Percentiles rank a stretch among this genome's conserved stretches.
Conservation (phyloP, 371 early-diverging fungal species). For the Lichtheimia hyalospora region DNA sequence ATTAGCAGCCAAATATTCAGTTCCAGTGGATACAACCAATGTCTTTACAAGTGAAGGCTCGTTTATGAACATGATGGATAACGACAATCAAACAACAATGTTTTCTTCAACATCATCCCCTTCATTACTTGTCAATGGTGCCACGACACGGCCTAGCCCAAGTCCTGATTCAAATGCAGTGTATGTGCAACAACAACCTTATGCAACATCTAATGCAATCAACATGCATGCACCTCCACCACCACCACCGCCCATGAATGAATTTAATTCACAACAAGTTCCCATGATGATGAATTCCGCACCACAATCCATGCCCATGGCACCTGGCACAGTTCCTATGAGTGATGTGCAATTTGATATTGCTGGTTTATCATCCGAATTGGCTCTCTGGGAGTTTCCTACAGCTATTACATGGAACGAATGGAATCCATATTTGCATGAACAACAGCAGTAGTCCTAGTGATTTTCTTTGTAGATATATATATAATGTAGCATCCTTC, state of each 20-base stretch:
- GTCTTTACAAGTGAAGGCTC: no score
- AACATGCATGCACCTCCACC: not conserved
- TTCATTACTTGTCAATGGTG: no score
- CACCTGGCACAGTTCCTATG: not conserved
- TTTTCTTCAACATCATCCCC: no score
- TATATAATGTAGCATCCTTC: no score
- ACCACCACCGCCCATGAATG: not conserved
- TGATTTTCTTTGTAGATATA: no score
- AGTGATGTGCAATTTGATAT: constrained; percentile 20
- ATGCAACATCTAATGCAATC: not conserved
- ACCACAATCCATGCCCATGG: no score
- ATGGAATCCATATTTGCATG: constrained; percentile 23
- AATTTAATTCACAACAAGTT: no score
- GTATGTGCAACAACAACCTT: not conserved
- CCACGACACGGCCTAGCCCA: no score
- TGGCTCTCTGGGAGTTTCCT: constrained; percentile 35
- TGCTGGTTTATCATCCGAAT: constrained; percentile 22
- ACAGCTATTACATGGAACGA: constrained; percentile 34
- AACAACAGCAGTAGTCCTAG: no score
- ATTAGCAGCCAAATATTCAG: not conserved
- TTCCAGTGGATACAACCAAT: not conserved
- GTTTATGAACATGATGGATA: not conserved
- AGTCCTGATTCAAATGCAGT: no score
- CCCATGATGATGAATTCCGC: no score
- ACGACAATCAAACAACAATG: not conserved